phyloP scores from a whole-genome alignment of 352 stramenopile species.

The Hyaloperonospora brassicae region DNA sequence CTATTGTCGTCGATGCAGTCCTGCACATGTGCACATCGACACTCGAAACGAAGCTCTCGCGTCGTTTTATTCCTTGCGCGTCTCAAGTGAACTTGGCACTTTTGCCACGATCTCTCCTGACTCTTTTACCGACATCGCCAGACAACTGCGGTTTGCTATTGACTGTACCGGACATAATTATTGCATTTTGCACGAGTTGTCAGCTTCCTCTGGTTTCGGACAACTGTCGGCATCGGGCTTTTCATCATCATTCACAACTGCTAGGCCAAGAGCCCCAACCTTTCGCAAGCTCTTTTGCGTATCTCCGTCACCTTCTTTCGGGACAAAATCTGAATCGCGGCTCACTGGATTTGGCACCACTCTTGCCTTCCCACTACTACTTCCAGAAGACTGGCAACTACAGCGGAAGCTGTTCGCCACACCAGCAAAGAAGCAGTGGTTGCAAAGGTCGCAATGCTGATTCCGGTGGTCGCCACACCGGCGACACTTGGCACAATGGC shows the following conservation, averaged over 20 bases:
- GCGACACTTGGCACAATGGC: conserved; percentile 72
- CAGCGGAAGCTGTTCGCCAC: conserved; percentile 80
- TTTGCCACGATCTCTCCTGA: too few species aligned
- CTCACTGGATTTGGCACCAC: conserved; percentile 35
- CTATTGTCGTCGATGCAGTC: too few species aligned
- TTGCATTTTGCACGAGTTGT: conserved; percentile 62
- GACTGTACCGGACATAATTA: conserved; percentile 14
- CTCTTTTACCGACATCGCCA: too few species aligned
- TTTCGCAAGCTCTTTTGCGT: conserved; percentile 9
- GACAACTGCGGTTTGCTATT: too few species aligned
- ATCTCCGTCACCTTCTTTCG: conserved; percentile 8
- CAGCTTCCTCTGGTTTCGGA: conserved; percentile 30
- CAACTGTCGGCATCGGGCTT: conserved; percentile 27
- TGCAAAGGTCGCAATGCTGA: conserved; percentile 73
- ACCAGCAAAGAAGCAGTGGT: conserved; percentile 80
- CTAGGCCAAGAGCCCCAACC: conserved; percentile 11
- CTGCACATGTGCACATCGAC: not conserved
- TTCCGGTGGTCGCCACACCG: conserved; percentile 74
- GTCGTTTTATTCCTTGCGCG: too few species aligned
- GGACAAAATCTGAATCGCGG: conserved; percentile 9
- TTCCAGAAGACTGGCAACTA: conserved; percentile 46
- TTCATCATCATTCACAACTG: conserved; percentile 20
- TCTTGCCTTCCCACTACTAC: conserved; percentile 36
- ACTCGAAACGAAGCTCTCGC: not conserved
- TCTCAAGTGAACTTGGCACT: too few species aligned